Evolutionary conservation across 345 rosid species (phyloP), one percentile per base, ranked within the genome.

Genomic region (Populus euphratica): DNA sequence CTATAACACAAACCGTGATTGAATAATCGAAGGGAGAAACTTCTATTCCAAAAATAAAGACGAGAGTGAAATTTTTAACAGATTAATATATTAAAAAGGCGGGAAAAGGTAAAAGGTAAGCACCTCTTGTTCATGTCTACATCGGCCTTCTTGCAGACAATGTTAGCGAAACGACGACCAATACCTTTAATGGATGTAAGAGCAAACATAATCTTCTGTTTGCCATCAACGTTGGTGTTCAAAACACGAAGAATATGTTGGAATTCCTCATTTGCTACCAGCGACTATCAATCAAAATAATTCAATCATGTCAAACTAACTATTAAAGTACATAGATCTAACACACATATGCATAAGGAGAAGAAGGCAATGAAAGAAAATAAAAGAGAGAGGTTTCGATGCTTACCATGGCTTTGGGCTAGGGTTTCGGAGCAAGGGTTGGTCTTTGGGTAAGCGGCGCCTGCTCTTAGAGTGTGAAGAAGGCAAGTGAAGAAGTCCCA

Each of bases 191-290:
- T 82, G 65, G 85, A 82, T 50, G 85, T 82, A 2, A 79, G 77
- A 39, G 85, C 85, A 59, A 82, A 82, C 85, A 82, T 82, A 13
- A 82, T 82, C 68, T 79, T 82, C 63, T 82, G 85, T 77, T 81
- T 81, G 5, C 84, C 84, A 70, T 81, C 84, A 4, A 81, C 81
- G 72, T 81, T 81, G 36, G 82, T 79, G 77, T 79, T 79, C 72
- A 82, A 36, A 36, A 82, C 82, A 82, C 82, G 85, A 72, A 82
- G 82, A 72, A 82, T 82, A 72, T 82, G 85, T 73, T 82, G 82
- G 36, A 82, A 82, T 0, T 82, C 85, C 36, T 82, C 85, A 69
- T 82, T 82, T 6, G 82, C 80, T 0, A 79, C 80, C 61, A 82
- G 75, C 43, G 77, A 72, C 82, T 82, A 21, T 9, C 36, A 35